Base-by-base conservation (phyloP, 169 alveolate genomes). In the Plasmodium gaboni region DNA sequence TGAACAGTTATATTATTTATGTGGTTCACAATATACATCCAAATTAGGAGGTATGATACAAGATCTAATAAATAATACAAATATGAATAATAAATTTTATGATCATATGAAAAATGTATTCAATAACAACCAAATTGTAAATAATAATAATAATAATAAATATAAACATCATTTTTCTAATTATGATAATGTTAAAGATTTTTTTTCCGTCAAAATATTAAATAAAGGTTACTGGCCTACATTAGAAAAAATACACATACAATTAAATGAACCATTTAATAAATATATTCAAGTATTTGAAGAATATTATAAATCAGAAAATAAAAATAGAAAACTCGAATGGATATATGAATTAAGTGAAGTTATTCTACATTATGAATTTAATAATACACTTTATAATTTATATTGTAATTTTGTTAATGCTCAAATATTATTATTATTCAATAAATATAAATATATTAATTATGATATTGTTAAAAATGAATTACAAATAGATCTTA, bases 1-100 rank as follows among this genome's bases (percentile, higher is more conserved):
- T 15, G 92, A 94, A 10, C 76, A 68, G 48, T 91, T 96, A 32
- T 95, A 95, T 73, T 92, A 91, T 92, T 65, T 90, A 64, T 94
- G 97, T 73, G 98, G 98, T 19, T 88, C 97, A 6, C 92, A 94
- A 38, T 95, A 93, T 73, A 96, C 98, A 1, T 85, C 92, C 26
- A 94, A 94, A 67, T 70, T 96, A 61, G 98, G 94, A 68, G 98
- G 98, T 10, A 96, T 96, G 98, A 74, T 94, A 42, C 74, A 73
- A n/a, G 97, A 96, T 73, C 70, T 93, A 32, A 74, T 76, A 6
- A 55, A 88, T 67, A 95, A 94, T 42, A 50, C 48, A 32, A 94
- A 71, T 1, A 57, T 94, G 24, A 74, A 80, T 59, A 86, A 60
- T 19, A 83, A 87, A 74, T 96, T 91, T 88, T 65, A 63, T 6